phyloP scores from a whole-genome alignment of 2,329 filamentous ascomycete species.

The Tolypocladium cylindrosporum region DNA sequence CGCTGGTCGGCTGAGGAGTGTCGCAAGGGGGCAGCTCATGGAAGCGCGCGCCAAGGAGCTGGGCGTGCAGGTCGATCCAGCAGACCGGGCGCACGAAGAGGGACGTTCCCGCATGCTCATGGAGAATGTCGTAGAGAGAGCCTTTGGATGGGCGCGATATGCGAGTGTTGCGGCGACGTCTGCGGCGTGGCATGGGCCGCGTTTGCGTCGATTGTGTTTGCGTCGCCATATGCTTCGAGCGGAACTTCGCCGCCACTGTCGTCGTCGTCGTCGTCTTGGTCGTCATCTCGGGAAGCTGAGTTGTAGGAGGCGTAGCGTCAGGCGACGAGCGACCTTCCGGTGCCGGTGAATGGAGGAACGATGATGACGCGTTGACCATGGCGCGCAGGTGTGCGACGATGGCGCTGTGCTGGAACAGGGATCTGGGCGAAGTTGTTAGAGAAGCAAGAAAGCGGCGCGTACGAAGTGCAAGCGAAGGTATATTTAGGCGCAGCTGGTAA shows the following conservation, averaged over 20 bases:
- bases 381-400: constrained; percentile 18
- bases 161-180: constrained; percentile 4
- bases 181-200: background rate
- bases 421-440: background rate
- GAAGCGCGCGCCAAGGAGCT: constrained; percentile 38
- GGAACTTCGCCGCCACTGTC: background rate
- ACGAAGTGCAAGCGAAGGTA: background rate
- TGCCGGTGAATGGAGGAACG: constrained; percentile 1
- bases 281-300: constrained; percentile 11
- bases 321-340: background rate
- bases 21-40: constrained; percentile 28
- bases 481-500: background rate
- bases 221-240: background rate
- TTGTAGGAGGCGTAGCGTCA: constrained; percentile 14
- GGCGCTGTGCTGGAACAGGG: constrained; percentile 14
- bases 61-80: constrained; percentile 44
- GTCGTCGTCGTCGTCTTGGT: constrained; percentile 14
- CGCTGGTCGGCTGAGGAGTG: constrained; percentile 26
- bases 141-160: constrained; percentile 31
- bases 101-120: constrained; percentile 33
- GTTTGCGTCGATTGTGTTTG: background rate
- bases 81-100: constrained; percentile 43
- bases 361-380: constrained; percentile 16
- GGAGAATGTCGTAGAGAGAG: constrained; percentile 43
- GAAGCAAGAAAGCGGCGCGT: background rate